Percentiles rank a stretch among this genome's conserved stretches.
phyloP scores from a whole-genome alignment of 176 grass and related monocot species.

The Carex parvula region DNA sequence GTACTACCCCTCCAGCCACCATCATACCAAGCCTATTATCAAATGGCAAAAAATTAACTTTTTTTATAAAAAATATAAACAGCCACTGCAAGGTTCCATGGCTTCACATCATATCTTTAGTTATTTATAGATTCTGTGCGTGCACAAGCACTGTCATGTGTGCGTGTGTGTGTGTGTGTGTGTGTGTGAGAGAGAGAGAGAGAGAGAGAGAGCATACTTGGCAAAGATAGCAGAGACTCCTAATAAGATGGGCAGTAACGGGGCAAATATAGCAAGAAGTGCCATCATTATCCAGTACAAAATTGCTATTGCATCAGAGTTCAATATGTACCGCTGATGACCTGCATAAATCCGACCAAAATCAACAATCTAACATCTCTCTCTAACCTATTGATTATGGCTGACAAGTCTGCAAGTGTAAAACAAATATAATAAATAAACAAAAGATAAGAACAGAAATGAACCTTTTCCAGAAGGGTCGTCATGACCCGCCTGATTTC shows the following conservation, averaged over 20 bases:
- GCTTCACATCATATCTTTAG: background rate
- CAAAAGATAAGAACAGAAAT: conserved; percentile 29
- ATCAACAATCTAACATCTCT: conserved; percentile 10
- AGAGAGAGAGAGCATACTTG: conserved; percentile 47
- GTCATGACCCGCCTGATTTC: conserved; percentile 51
- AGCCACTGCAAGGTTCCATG: background rate
- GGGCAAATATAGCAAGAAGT: conserved; percentile 47
- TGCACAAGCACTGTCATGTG: background rate
- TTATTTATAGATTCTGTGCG: background rate
- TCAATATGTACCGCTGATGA: conserved; percentile 47
- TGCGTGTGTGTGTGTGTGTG: no score
- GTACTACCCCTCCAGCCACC: conserved; percentile 48
- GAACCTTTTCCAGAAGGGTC: conserved; percentile 59
- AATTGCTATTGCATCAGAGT: conserved; percentile 40
- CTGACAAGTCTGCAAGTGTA: background rate
- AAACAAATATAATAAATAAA: background rate
- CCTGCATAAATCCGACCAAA: conserved; percentile 42
- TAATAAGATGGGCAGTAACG: conserved; percentile 53
- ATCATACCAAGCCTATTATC: conserved; percentile 64
- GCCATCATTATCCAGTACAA: conserved; percentile 76
- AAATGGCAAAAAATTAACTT: conserved; percentile 22
- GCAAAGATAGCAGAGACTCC: conserved; percentile 77
- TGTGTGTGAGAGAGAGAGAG: no score
- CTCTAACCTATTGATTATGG: background rate
- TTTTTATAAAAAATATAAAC: background rate